These are phyloP conservation scores for Populus tomentosa DNA, from an alignment of 441 rosid genomes.

Conservation along the genomic window DNA sequence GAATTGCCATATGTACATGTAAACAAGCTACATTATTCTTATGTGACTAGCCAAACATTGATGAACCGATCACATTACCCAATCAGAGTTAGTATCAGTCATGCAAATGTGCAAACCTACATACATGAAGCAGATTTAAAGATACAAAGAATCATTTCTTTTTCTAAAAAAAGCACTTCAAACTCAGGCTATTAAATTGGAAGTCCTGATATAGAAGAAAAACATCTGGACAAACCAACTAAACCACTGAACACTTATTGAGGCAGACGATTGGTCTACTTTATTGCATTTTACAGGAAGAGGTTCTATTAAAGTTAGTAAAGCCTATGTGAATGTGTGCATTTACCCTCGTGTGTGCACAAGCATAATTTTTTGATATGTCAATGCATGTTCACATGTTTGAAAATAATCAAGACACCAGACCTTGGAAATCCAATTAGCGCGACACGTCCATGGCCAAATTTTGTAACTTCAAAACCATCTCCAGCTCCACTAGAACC, in stretches of 20 bases:
- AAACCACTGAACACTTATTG: not conserved
- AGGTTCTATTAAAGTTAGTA: not conserved
- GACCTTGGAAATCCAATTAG: constrained; percentile 99
- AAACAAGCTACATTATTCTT: not conserved
- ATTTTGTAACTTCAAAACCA: constrained; percentile 98
- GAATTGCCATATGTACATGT: not conserved
- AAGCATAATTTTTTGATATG: not conserved
- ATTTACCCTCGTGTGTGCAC: not conserved
- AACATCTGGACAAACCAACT: not conserved
- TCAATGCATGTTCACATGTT: not conserved
- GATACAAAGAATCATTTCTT: too few species aligned
- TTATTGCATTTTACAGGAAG: not conserved
- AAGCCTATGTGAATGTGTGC: not conserved
- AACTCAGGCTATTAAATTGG: not conserved
- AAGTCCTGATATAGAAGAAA: not conserved
- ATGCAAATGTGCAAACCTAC: not conserved
- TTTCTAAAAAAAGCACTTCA: not conserved
- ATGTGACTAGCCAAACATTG: not conserved
- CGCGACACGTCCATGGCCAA: constrained; percentile 98
- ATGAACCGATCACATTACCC: not conserved
- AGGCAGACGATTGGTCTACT: not conserved
- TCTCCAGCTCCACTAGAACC: constrained; percentile 98
- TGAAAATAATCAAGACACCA: constrained; percentile 13
- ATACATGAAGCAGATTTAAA: not conserved
- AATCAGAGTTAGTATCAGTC: not conserved